A percentile compares a stretch with the other conserved stretches of the same genome.
phyloP scores from a whole-genome alignment of 2,329 filamentous ascomycete species.

The Diaporthe sp. region DNA sequence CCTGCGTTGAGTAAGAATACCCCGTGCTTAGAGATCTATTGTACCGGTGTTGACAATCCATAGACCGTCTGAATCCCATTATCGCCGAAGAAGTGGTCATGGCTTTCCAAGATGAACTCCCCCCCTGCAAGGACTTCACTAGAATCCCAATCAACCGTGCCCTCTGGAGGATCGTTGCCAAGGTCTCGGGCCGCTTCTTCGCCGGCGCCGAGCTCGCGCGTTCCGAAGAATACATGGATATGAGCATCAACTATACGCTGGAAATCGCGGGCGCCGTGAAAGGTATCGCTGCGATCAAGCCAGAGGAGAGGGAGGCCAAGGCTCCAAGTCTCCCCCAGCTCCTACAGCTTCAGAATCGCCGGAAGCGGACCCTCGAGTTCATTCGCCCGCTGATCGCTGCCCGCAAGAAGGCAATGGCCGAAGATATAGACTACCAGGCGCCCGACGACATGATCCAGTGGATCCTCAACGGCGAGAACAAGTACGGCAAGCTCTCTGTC shows the following conservation, averaged over 20 bases:
- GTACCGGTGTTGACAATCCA: not conserved
- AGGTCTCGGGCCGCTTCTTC: slow-evolving; percentile 63
- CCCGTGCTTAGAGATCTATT: not conserved
- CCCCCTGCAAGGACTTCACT: slow-evolving; percentile 57
- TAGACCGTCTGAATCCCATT: slow-evolving; percentile 53
- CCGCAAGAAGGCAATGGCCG: slow-evolving; percentile 46
- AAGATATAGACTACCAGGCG: slow-evolving; percentile 46
- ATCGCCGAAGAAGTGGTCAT: slow-evolving; percentile 56
- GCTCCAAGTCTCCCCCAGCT: slow-evolving; percentile 35
- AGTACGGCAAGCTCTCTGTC: slow-evolving; percentile 51
- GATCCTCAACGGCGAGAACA: slow-evolving; percentile 55
- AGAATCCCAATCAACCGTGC: slow-evolving; percentile 55
- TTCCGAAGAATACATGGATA: slow-evolving; percentile 59
- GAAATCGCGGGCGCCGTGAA: slow-evolving; percentile 55
- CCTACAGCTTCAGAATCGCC: slow-evolving; percentile 48
- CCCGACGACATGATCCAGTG: slow-evolving; percentile 65
- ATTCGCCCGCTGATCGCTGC: slow-evolving; percentile 53
- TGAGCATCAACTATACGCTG: slow-evolving; percentile 62
- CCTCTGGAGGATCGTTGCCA: slow-evolving; percentile 62
- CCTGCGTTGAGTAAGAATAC: slow-evolving; percentile 37
- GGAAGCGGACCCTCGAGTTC: slow-evolving; percentile 52
- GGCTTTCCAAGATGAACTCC: slow-evolving; percentile 53
- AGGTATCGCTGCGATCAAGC: slow-evolving; percentile 48
- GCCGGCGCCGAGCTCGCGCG: slow-evolving; percentile 62
- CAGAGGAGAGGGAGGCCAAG: slow-evolving; percentile 54